These are phyloP conservation scores for Cucumis cinereus DNA, from an alignment of 306 rosid species.

Conservation along the genomic window DNA sequence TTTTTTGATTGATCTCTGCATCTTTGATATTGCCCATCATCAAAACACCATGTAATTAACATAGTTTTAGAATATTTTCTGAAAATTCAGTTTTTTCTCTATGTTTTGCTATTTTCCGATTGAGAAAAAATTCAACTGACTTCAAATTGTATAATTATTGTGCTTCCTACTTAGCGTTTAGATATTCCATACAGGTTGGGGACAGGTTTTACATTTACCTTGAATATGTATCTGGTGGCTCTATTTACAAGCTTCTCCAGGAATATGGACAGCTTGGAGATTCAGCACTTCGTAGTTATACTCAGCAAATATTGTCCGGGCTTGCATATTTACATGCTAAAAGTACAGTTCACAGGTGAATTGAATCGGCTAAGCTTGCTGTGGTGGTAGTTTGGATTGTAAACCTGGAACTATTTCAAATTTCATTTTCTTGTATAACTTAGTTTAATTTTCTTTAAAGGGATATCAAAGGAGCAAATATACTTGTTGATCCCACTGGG, in stretches of 20 bases:
- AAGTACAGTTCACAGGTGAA: slow-evolving; percentile 89
- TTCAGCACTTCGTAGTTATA: slow-evolving; percentile 76
- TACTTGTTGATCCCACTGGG: slow-evolving; percentile 89
- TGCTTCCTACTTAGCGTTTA: background rate
- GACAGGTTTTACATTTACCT: slow-evolving; percentile 86
- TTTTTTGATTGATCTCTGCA: background rate
- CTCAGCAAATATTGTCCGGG: slow-evolving; percentile 89
- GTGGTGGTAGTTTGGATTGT: slow-evolving; percentile 9
- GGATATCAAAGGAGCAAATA: slow-evolving; percentile 98
- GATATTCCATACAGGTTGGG: slow-evolving; percentile 39
- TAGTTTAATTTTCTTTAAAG: slow-evolving; percentile 23
- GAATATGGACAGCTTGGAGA: slow-evolving; percentile 88
- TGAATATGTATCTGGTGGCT: slow-evolving; percentile 97
- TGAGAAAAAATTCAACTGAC: background rate
- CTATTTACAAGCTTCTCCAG: slow-evolving; percentile 88
- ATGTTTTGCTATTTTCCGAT: background rate
- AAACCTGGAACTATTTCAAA: background rate
- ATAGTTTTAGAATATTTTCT: background rate
- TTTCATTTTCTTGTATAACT: background rate
- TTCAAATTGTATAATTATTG: background rate
- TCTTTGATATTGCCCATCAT: background rate
- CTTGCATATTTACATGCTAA: slow-evolving; percentile 89
- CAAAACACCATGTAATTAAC: background rate
- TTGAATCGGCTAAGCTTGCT: slow-evolving; percentile 9
- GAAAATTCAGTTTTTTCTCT: background rate